Conservation (phyloP, 1,139 yeast genomes). For the Sugiyamaella japonica region DNA sequence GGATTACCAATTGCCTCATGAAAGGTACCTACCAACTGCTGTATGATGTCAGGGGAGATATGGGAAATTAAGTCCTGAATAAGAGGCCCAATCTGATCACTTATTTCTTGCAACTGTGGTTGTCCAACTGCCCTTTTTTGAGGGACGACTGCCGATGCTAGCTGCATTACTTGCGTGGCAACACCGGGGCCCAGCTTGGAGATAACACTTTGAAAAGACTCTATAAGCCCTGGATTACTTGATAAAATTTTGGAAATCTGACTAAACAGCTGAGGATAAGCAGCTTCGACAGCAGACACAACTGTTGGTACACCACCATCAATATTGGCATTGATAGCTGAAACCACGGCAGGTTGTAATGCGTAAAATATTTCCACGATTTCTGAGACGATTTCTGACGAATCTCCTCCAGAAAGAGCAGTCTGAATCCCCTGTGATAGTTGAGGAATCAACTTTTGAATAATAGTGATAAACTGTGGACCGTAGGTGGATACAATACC, state of each 20-base stretch:
- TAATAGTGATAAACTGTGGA: neutral
- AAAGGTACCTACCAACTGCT: neutral
- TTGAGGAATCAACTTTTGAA: neutral
- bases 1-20: slow-evolving; percentile 1
- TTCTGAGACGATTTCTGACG: neutral
- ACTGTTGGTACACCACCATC: neutral
- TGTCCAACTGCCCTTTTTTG: neutral
- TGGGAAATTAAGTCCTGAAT: neutral
- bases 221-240: neutral
- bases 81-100: neutral
- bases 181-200: neutral
- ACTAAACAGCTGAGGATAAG: neutral
- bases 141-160: neutral
- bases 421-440: neutral
- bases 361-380: neutral
- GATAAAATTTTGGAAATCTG: neutral
- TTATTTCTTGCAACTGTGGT: neutral
- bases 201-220: neutral
- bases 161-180: neutral
- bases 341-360: neutral
- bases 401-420: neutral
- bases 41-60: slow-evolving; percentile 3
- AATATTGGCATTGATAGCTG: neutral
- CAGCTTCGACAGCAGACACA: neutral
- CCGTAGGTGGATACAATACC: neutral